These are phyloP conservation scores for Suhomyces maxii DNA, from an alignment of 1,139 yeast species.

Conservation along the genomic window DNA sequence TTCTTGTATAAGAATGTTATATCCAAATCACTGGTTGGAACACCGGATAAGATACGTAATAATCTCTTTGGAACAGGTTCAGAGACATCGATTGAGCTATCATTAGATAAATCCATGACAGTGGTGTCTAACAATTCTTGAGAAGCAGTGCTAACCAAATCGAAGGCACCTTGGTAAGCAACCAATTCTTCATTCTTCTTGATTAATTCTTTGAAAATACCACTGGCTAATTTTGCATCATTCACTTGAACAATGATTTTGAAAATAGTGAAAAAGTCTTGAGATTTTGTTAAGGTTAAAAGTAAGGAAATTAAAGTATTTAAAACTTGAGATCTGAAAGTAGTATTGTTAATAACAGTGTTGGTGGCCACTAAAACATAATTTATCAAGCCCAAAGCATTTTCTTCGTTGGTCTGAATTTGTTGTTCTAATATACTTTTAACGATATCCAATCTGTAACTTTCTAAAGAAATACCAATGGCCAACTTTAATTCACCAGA, in stretches of 20 bases:
- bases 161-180: conserved; percentile 95
- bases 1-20: conserved; percentile 84
- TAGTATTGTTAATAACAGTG: conserved; percentile 55
- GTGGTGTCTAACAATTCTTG: conserved; percentile 81
- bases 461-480: conserved; percentile 87
- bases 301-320: conserved; percentile 62
- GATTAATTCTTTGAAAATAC: conserved; percentile 64
- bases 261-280: conserved; percentile 74
- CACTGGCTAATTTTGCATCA: conserved; percentile 67
- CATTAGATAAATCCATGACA: conserved; percentile 41
- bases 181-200: conserved; percentile 43
- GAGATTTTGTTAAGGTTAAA: conserved; percentile 60
- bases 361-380: conserved; percentile 80
- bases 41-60: conserved; percentile 78
- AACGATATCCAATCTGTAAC: conserved; percentile 81
- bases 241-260: conserved; percentile 88
- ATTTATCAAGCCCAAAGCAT: conserved; percentile 57
- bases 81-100: conserved; percentile 37
- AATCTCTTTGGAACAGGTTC: conserved; percentile 42
- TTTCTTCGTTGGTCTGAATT: conserved; percentile 39
- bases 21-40: conserved; percentile 92
- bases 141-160: conserved; percentile 88
- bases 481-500: conserved; percentile 78
- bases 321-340: conserved; percentile 66
- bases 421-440: conserved; percentile 57